Evolutionary conservation across 2,329 filamentous ascomycete genomes (phyloP), one percentile per base, ranked within the genome.

Genomic region (Fusarium verrucosum): DNA sequence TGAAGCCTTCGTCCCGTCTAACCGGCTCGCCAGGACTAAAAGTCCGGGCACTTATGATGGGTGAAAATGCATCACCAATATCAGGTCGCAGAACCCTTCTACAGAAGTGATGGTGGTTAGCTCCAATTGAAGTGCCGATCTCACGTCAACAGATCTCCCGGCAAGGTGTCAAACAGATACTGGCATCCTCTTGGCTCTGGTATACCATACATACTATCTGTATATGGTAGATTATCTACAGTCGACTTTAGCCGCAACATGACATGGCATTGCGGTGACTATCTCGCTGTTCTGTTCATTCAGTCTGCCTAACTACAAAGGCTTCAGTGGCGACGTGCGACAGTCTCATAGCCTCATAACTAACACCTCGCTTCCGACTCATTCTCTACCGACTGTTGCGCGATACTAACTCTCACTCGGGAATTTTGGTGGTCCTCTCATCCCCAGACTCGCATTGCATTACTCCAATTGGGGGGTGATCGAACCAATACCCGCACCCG

Each of bases 401-500:
- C 52, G 45, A 64, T 32, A 44, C 26, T 32, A 20, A 23, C 41
- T 23, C 37, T 33, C 28, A 40, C 33, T 59, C 53, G 40, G 26
- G 19, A 38, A 50, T 32, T 50, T 43, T 33, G n/a, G 49, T 53
- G 54, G 56, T 37, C 26, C 49, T 47, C 37, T 57, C 44, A 33
- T 57, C 40, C 54, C 53, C 64, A 62, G 59, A 44, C 57, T 55
- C 64, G 61, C 50, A 61, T 52, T 55, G 54, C 50, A 52, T 67
- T 51, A 49, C 53, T 64, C 56, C 44, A 69, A 53, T 65, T 72
- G 61, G 70, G 69, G 62, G 56, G 52, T 17, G 42, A 65, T 59
- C 50, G 66, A 63, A 52, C 70, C 68, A 72, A 72, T 72, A 60
- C 66, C 68, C 59, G 62, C 58, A 50, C 68, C 44, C 44, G 42